Conservation (phyloP, 345 rosid species). For the Hibiscus syriacus region DNA sequence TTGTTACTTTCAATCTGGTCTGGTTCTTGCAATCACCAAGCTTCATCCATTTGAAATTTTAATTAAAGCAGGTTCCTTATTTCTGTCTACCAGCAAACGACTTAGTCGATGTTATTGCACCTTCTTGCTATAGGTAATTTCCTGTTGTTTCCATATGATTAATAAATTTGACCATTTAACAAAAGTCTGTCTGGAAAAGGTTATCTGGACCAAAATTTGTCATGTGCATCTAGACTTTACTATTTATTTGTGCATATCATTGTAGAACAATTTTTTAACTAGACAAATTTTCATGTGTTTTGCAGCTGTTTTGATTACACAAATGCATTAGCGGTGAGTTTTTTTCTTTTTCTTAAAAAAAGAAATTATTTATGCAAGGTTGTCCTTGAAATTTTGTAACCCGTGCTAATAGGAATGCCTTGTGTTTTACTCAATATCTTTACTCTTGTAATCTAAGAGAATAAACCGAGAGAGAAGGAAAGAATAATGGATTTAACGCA, state of each 20-base stretch:
- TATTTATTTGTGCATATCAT: neutral
- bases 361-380: neutral
- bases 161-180: neutral
- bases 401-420: neutral
- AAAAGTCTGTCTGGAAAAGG: neutral
- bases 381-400: neutral
- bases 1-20: slow-evolving; percentile 14
- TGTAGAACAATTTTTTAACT: slow-evolving; percentile 11
- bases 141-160: neutral
- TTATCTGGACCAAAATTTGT: neutral
- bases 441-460: too few species aligned
- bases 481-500: too few species aligned
- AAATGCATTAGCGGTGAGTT: slow-evolving; percentile 89
- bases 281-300: slow-evolving; percentile 10
- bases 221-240: neutral
- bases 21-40: slow-evolving; percentile 19
- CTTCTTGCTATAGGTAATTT: slow-evolving; percentile 88
- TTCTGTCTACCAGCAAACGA: slow-evolving; percentile 95
- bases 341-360: too few species aligned
- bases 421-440: neutral
- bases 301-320: slow-evolving; percentile 97
- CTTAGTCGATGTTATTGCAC: slow-evolving; percentile 86
- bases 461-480: too few species aligned
- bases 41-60: slow-evolving; percentile 32
- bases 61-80: slow-evolving; percentile 91